Conservation (phyloP, 2,329 filamentous ascomycete genomes). For the Pleoardoris graminearum region DNA sequence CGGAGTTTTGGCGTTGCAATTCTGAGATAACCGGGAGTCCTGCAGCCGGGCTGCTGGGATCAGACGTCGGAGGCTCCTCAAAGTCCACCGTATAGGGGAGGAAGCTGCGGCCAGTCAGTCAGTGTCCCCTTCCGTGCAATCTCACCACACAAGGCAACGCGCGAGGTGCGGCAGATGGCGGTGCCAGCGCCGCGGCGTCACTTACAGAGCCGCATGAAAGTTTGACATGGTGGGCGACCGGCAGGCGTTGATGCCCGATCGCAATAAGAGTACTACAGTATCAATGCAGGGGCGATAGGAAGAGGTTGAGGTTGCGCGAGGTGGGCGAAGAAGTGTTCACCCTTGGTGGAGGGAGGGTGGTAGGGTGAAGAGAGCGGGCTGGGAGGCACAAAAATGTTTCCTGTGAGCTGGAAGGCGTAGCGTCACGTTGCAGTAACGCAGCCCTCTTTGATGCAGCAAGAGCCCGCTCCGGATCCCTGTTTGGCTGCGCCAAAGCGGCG, state of each 20-base stretch:
- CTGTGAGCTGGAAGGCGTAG: neutral
- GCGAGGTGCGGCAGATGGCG: neutral
- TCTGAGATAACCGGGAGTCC: slow-evolving; percentile 39
- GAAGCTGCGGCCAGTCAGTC: slow-evolving; percentile 63
- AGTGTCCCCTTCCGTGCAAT: neutral
- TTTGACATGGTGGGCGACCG: slow-evolving; percentile 55
- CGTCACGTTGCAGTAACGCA: slow-evolving; percentile 3
- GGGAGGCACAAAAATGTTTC: slow-evolving; percentile 3
- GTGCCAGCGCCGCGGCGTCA: slow-evolving; percentile 15
- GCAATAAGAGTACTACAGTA: slow-evolving; percentile 5
- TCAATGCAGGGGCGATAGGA: slow-evolving; percentile 10
- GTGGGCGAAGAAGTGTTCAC: slow-evolving; percentile 1
- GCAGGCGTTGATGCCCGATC: slow-evolving; percentile 11
- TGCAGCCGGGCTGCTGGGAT: slow-evolving; percentile 26
- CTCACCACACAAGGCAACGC: neutral
- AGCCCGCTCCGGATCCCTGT: neutral
- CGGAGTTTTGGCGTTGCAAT: slow-evolving; percentile 55
- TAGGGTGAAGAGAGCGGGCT: neutral
- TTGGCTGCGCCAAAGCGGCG: slow-evolving; percentile 3
- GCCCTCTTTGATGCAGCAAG: neutral
- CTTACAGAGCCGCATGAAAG: slow-evolving; percentile 64
- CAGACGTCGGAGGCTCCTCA: slow-evolving; percentile 48
- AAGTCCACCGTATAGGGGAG: slow-evolving; percentile 93
- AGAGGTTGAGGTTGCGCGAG: neutral
- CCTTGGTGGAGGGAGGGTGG: neutral